phyloP scores from a whole-genome alignment of 257 asterid genomes.

The Catharanthus roseus region DNA sequence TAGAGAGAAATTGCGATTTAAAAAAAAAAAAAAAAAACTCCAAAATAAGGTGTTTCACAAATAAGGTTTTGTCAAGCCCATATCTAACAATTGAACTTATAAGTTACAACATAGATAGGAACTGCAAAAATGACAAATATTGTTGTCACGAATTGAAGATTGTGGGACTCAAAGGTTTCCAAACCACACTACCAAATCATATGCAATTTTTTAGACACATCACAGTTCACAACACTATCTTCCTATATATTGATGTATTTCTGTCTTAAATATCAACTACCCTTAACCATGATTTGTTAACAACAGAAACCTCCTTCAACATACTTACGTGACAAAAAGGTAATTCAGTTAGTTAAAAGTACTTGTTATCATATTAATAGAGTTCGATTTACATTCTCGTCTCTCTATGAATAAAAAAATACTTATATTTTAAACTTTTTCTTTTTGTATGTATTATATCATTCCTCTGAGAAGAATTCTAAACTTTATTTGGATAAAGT shows the following conservation, averaged over 20 bases:
- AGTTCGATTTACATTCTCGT: too few relatives aligned
- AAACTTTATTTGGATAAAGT: too few relatives aligned
- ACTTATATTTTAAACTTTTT: too few relatives aligned
- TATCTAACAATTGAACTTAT: background rate
- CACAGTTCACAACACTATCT: background rate
- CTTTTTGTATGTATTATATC: too few relatives aligned
- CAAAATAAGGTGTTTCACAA: background rate
- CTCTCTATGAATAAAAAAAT: too few relatives aligned
- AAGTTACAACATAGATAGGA: background rate
- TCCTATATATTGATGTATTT: background rate
- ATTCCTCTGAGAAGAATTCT: too few relatives aligned
- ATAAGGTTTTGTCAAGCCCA: background rate
- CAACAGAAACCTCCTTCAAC: background rate
- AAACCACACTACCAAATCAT: slow-evolving; percentile 6
- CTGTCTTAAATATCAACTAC: background rate
- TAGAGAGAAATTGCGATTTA: too few relatives aligned
- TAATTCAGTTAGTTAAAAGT: too few relatives aligned
- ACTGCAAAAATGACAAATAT: background rate
- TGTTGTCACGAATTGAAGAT: background rate
- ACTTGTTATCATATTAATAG: too few relatives aligned
- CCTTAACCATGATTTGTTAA: background rate
- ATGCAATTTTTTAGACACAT: background rate
- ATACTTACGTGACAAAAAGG: too few relatives aligned
- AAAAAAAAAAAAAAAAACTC: background rate
- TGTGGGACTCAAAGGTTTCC: slow-evolving; percentile 8